phyloP scores from a whole-genome alignment of 140 eudicot species.

The Stevia rebaudiana region DNA sequence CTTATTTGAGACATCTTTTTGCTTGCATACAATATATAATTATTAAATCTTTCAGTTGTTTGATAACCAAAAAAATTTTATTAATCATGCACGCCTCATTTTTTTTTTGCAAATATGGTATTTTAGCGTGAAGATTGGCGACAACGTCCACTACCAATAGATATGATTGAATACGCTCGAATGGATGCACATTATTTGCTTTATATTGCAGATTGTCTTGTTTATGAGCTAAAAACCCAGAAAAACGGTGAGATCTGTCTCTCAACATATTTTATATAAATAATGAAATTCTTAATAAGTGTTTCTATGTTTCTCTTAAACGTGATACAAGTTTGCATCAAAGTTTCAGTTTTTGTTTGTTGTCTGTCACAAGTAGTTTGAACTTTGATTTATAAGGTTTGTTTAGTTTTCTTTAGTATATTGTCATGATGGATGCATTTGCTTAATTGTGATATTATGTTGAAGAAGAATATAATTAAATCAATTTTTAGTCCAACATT shows the following conservation, averaged over 20 bases:
- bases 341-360: background rate
- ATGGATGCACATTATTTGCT: constrained; percentile 86
- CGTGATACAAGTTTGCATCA: background rate
- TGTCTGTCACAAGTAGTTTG: background rate
- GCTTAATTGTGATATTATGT: constrained; percentile 1
- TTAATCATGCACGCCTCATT: background rate
- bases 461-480: constrained; percentile 12
- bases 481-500: background rate
- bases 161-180: constrained; percentile 88
- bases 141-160: constrained; percentile 76
- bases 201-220: constrained; percentile 69
- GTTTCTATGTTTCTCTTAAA: background rate
- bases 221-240: constrained; percentile 55
- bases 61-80: background rate
- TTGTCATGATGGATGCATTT: background rate
- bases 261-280: background rate
- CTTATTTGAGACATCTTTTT: background rate
- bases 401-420: background rate
- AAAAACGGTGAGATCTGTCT: constrained; percentile 45
- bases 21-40: background rate
- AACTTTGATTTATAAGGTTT: background rate
- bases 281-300: background rate
- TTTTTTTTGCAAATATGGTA: constrained; percentile 15
- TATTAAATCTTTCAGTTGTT: background rate
- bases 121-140: constrained; percentile 95